Evolutionary conservation across 805 yeast species (phyloP).

Genomic region (Scheffersomyces amazonensis): DNA sequence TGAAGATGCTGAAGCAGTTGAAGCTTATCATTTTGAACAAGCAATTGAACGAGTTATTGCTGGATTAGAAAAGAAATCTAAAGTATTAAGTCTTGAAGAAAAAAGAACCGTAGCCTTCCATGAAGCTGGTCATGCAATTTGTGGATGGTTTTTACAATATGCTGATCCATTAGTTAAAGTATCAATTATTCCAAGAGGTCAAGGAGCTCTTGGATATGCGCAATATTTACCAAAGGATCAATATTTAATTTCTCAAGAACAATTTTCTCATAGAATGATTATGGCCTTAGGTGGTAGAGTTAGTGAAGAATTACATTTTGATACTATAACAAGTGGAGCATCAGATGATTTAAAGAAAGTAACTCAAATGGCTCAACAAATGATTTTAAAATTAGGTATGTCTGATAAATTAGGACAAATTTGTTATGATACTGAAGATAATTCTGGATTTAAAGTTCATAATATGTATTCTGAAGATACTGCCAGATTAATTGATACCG

Average conservation of each 20-base stretch:
- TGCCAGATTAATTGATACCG: constrained; percentile 62
- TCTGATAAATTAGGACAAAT: constrained; percentile 74
- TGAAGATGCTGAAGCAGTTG: constrained; percentile 58
- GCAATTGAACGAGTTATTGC: constrained; percentile 95
- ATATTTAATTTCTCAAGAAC: constrained; percentile 71
- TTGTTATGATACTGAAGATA: constrained; percentile 45
- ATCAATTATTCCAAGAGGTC: constrained; percentile 92
- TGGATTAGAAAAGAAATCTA: constrained; percentile 85
- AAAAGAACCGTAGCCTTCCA: constrained; percentile 87
- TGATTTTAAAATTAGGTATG: constrained; percentile 90
- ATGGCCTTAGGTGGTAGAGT: constrained; percentile 94
- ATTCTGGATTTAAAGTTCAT: constrained; percentile 51
- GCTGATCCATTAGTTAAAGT: constrained; percentile 93
- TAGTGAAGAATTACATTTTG: constrained; percentile 84
- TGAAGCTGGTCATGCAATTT: constrained; percentile 96
- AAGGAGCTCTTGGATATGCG: constrained; percentile 95
- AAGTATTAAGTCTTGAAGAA: constrained; percentile 75
- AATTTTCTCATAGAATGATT: constrained; percentile 80
- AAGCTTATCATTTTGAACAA: constrained; percentile 74
- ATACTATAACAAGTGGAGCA: constrained; percentile 87
- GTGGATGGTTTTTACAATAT: constrained; percentile 86
- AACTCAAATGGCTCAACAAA: constrained; percentile 81
- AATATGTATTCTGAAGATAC: constrained; percentile 73
- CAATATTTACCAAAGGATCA: constrained; percentile 91
- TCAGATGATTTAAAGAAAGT: constrained; percentile 91